Evolutionary conservation across 176 grass and related monocot genomes (phyloP).

Genomic region (Puccinellia tenuiflora): DNA sequence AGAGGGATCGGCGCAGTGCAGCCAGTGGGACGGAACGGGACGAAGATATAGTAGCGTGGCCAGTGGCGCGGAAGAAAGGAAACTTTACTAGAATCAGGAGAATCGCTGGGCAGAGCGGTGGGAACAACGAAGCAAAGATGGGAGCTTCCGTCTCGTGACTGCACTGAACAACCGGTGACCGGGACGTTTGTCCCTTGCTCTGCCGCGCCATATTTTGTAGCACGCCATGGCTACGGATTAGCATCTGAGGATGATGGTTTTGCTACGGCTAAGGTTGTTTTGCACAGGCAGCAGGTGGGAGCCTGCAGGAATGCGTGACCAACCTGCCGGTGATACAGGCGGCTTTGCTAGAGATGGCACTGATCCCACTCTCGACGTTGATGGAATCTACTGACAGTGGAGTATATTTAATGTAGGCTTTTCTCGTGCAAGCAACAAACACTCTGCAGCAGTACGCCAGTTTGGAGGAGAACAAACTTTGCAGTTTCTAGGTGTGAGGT

Average conservation of each 20-base stretch:
- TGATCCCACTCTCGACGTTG: background rate
- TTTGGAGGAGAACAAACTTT: background rate
- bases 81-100: constrained; percentile 15
- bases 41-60: constrained; percentile 18
- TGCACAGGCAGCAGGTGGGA: background rate
- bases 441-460: background rate
- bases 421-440: constrained; percentile 2
- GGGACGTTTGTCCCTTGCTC: background rate
- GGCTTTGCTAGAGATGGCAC: background rate
- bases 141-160: constrained; percentile 26
- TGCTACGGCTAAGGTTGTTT: background rate
- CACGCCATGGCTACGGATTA: background rate
- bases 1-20: background rate
- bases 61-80: background rate
- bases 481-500: background rate
- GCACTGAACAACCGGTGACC: background rate
- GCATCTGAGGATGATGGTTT: background rate
- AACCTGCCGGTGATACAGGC: background rate
- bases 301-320: background rate
- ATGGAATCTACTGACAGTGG: background rate
- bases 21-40: background rate
- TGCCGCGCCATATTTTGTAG: background rate
- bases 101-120: background rate
- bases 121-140: constrained; percentile 1
- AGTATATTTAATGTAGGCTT: background rate